Evolutionary conservation across 2,329 filamentous ascomycete genomes (phyloP), one percentile per base, ranked within the genome.

Genomic region (Nannizziopsis arthrosporioides): DNA sequence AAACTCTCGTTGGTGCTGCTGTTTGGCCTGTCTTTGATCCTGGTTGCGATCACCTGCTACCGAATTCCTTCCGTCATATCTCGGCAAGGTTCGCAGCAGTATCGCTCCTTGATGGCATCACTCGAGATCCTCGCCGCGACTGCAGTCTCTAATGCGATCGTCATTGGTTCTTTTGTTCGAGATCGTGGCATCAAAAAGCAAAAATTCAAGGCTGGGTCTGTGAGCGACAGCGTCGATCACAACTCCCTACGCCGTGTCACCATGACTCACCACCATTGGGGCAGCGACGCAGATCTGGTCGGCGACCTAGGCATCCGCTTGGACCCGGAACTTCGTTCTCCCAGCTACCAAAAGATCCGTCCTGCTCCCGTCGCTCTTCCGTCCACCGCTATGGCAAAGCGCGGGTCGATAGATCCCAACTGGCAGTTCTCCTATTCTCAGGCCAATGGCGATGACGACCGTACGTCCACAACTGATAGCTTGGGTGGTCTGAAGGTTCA

Each of bases 231-330:
- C 48, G 59, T 69, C 48, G 65, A 67, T 35, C 59, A 63, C 42
- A 65, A 61, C 45, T 65, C 59, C 37, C 54, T 63, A 2, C 62
- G 67, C 36, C 62, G 66, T 32, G 58, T 62, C 30, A 88, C 84
- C 1, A 68, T 83, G 35, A 81, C 82, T 39, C 68, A 81, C 51
- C 76, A 78, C 43, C 78, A 85, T 48, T 90, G 85, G 81, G 88
- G 86, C 38, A 94, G 87, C 56, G 90, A 96, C 57, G 88, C 93
- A 60, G 87, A 96, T 61, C 76, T 96, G 1, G 87, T 93, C 3
- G 74, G 84, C 44, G 85, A 82, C 51, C 59, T 94, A 2, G 89
- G 90, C 6, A 78, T 90, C 35, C 77, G 83, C 10, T 74, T 80
- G 30, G 70, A 73, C 11, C 68, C 74, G 4, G 71, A 75, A 12